Base-by-base conservation (phyloP, 2,329 filamentous ascomycete species). In the Botryosphaeria dothidea region DNA sequence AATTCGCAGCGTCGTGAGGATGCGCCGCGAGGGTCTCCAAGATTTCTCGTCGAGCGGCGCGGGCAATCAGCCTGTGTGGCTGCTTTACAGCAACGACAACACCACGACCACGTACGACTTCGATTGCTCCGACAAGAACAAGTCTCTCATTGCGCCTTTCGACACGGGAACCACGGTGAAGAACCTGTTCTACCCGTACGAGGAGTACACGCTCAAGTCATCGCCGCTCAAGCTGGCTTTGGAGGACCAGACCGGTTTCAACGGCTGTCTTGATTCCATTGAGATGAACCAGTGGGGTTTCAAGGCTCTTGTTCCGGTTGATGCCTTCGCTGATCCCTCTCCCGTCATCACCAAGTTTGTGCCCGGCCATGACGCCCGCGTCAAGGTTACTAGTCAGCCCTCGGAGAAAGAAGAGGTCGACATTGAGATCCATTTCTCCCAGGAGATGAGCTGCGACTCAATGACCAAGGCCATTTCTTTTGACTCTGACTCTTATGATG, bases 181-280 rank as follows among this genome's bases (percentile, higher is more conserved):
- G 71, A 89, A 88, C 69, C 71, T 90, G 13, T 88, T 90, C 72
- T 85, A 84, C 70, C 86, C 87, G 0, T 87, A 85, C 68, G 85
- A 87, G 25, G 81, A 86, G 67, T 77, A 83, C 65, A 81, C 75
- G 0, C 75, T 90, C n/a, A 78, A 79, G 56, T 71, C 74, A 1
- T 83, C 85, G 1, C 72, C 78, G 1, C 73, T 78, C 4, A 77
- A 76, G 31, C 78, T 86, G 7, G 66, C 58, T 9, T 61, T 70
- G 27, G 69, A 70, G 5, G 64, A 62, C 31, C 70, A 67, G 7
- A 61, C 34, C 43, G 80, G 79, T 13, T 78, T 85, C 48, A 86
- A 85, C 66, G 88, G 88, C 1, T 90, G 88, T 69, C 69, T 88
- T 3, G 74, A 78, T 31, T 80, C 73, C 25, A 72, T 89, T 48